Evolutionary conservation across 306 rosid genomes (phyloP), one percentile per base, ranked within the genome.

Genomic region (Senna tora): DNA sequence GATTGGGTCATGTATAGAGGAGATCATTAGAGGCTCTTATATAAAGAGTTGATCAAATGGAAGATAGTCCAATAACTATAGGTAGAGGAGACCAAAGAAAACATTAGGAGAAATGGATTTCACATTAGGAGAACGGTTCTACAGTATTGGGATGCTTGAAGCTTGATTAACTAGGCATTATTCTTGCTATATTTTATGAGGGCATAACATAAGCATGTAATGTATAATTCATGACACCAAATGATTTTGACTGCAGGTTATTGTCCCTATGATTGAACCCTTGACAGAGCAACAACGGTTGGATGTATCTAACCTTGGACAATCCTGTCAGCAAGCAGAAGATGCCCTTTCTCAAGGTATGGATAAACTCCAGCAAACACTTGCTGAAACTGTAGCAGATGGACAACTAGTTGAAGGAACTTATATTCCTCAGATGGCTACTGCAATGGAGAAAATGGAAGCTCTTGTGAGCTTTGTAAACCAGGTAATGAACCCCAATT

Each of bases 311-410:
- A 91, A 82, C 79, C 99, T 95, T 43, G 77, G 69, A 75, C 89
- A 90, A 74, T 91, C 99, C 42, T 95, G 97, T 83, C 87, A 88
- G 65, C 99, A 95, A 79, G 97, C 96, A 33, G 99, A 95, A 81
- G 99, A 95, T 69, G 99, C 99, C 63, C 89, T 95, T 63, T 78
- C 91, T 6, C 97, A 95, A 80, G 99, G 99, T 41, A 88, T 91
- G 96, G 96, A 89, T 4, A 95, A 85, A 74, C 96, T 95, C 71
- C 92, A 89, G 75, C 90, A 81, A 74, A 80, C 76, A 42, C 86
- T 95, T 14, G 89, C 92, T 7, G 88, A 85, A 5, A 78, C 89
- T 52, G 84, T 91, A 72, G 96, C 92, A 49, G 89, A 85, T 30
- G 89, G 93, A 74, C 93, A 75, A 32, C 78, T 77, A 56, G 72